Percentiles rank a stretch among this genome's conserved stretches.
phyloP scores from a whole-genome alignment of 805 yeast species.

The Brettanomyces anomalus region DNA sequence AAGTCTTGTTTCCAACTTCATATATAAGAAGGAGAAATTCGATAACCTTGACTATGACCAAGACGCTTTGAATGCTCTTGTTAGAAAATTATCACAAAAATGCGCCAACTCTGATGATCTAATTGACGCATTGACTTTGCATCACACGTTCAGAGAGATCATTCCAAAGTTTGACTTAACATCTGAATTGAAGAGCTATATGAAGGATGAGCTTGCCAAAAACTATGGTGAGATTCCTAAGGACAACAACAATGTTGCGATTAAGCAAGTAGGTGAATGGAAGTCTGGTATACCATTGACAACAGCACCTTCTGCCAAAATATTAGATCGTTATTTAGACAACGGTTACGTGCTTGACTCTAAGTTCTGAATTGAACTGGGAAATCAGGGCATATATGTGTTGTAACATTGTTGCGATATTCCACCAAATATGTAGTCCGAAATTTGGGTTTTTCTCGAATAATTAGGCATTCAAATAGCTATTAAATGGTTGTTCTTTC shows the following conservation, averaged over 20 bases:
- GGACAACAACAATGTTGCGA: constrained; percentile 30
- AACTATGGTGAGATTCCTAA: constrained; percentile 7
- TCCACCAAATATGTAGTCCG: too few species aligned
- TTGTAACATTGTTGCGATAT: too few species aligned
- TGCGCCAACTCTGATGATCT: too few species aligned
- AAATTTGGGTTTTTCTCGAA: too few species aligned
- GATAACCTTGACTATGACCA: constrained; percentile 20
- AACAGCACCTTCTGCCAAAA: constrained; percentile 50
- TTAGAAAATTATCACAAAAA: constrained; percentile 2
- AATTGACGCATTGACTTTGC: neutral
- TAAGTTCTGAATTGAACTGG: constrained; percentile 4
- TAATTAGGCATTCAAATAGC: too few species aligned
- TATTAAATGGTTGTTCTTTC: too few species aligned
- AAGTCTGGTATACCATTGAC: constrained; percentile 46
- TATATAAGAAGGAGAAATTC: constrained; percentile 18
- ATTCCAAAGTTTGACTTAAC: constrained; percentile 13
- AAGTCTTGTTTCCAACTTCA: constrained; percentile 22
- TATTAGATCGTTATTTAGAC: constrained; percentile 17
- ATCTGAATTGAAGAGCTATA: constrained; percentile 10
- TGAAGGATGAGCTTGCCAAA: constrained; percentile 9
- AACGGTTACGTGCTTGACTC: constrained; percentile 5
- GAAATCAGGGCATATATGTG: too few species aligned
- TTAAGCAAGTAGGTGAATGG: constrained; percentile 43
- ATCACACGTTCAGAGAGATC: constrained; percentile 9
- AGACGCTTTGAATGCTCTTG: constrained; percentile 8